A percentile compares a stretch with the other conserved stretches of the same genome.
These are phyloP conservation scores for Fusarium stilboides DNA, from an alignment of 2,329 filamentous ascomycete species.

Conservation along the genomic window DNA sequence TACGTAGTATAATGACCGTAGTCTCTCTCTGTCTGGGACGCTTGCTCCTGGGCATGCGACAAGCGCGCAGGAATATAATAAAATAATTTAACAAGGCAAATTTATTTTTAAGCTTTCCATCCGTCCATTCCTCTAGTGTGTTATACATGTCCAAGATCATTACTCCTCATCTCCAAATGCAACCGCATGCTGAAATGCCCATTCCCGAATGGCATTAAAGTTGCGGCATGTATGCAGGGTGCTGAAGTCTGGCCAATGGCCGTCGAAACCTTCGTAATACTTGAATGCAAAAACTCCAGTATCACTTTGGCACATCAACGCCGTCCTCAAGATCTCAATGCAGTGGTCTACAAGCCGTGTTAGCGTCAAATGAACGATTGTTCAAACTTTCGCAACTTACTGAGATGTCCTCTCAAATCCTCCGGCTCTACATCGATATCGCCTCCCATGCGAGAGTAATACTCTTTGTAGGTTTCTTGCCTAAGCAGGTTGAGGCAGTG, in stretches of 20 bases:
- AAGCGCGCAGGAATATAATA: too few relatives aligned
- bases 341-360: slow-evolving; percentile 31
- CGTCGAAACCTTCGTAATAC: slow-evolving; percentile 61
- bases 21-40: too few relatives aligned
- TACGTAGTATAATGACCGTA: too few relatives aligned
- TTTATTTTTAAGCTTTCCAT: too few relatives aligned
- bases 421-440: slow-evolving; percentile 60
- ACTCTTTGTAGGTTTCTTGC: slow-evolving; percentile 65
- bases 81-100: too few relatives aligned
- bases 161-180: slow-evolving; percentile 61
- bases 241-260: slow-evolving; percentile 70
- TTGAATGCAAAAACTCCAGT: slow-evolving; percentile 70
- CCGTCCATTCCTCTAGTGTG: too few relatives aligned
- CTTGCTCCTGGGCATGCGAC: too few relatives aligned
- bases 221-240: slow-evolving; percentile 69
- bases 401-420: slow-evolving; percentile 40
- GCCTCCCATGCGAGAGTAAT: slow-evolving; percentile 64
- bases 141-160: not conserved
- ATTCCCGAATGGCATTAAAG: slow-evolving; percentile 66
- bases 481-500: slow-evolving; percentile 66
- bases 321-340: slow-evolving; percentile 62
- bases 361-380: not conserved
- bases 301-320: slow-evolving; percentile 70
- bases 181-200: slow-evolving; percentile 68
- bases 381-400: not conserved